Conservation (phyloP, 495 filamentous ascomycete species). For the Penicillium coprophilum region DNA sequence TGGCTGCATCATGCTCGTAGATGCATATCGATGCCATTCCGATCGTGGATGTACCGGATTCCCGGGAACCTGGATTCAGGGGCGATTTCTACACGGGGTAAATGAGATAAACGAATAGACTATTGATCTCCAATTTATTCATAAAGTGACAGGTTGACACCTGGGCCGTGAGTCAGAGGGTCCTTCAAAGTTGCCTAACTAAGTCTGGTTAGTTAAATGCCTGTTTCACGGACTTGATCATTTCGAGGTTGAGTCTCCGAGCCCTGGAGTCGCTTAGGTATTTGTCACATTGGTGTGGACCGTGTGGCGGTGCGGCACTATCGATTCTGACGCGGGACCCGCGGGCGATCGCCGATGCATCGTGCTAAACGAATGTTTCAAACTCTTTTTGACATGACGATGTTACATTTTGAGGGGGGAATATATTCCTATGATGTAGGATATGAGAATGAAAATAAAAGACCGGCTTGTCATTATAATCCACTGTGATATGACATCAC, state of each 20-base stretch:
- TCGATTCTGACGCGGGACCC: constrained; percentile 25
- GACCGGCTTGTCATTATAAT: constrained; percentile 7
- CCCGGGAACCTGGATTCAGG: constrained; percentile 18
- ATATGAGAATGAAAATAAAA: background rate
- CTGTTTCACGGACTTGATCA: no score
- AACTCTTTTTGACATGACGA: background rate
- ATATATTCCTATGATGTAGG: background rate
- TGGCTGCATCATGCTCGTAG: constrained; percentile 40
- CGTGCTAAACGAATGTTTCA: background rate
- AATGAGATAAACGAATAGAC: background rate
- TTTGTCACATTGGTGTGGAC: constrained; percentile 31
- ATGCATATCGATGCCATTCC: constrained; percentile 15
- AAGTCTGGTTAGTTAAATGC: background rate
- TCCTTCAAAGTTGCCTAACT: background rate
- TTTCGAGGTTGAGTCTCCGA: no score
- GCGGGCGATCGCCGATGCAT: constrained; percentile 20
- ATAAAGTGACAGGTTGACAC: constrained; percentile 21
- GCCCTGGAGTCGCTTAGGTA: constrained; percentile 10
- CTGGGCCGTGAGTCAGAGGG: constrained; percentile 1
- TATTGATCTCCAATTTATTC: constrained; percentile 7
- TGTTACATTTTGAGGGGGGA: background rate
- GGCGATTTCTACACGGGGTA: background rate
- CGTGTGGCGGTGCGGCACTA: constrained; percentile 34
- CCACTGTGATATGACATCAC: background rate
- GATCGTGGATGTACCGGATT: background rate